Base-by-base conservation (phyloP, 2,329 filamentous ascomycete species). In the Cadophora gregata region DNA sequence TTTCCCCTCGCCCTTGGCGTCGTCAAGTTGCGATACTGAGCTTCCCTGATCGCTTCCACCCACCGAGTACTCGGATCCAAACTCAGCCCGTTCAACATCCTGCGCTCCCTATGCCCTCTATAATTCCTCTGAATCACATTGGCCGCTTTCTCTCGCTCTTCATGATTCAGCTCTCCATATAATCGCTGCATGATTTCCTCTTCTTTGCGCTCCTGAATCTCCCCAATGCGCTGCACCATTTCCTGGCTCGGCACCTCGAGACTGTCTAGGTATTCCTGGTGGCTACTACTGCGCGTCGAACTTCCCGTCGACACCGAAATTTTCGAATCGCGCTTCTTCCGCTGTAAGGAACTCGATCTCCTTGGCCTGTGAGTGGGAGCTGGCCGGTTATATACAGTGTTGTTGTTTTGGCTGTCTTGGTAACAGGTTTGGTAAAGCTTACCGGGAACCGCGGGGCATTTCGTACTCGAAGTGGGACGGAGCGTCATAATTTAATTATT, bases 91-190 rank as follows among this genome's bases (percentile, higher is more conserved):
- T 86, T 78, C 72, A 96, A 82, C 77, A 93, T 89, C 58, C 93
- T 82, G 51, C 93, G 85, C 59, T 87, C 84, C 63, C 91, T 85
- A 77, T 96, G 92, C 6, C 93, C 92, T 38, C 93, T 85, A 76
- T 93, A 96, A 29, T 89, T 90, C 71, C 89, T 87, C 81, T 93
- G 87, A 56, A 90, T 89, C 29, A 87, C 74, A 25, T 80, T 81
- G 3, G 86, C 87, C 2, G 87, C 87, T 59, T 81, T 79, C 29
- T 78, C 75, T 65, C 79, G 80, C 58, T 80, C 81, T 51, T 78
- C 81, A 45, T 80, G 78, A 64, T 82, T 79, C 24, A 79, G 38
- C 10, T 85, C 83, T 47, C 79, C 81, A 58, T 42, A 55, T 36
- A 50, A 24, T 4, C 66, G 67, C 65, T 71, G 72, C 68, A 74